Percentiles rank a stretch among this genome's conserved stretches.
These are phyloP conservation scores for Penicillium nucicola DNA, from an alignment of 495 filamentous ascomycete genomes.

Conservation along the genomic window DNA sequence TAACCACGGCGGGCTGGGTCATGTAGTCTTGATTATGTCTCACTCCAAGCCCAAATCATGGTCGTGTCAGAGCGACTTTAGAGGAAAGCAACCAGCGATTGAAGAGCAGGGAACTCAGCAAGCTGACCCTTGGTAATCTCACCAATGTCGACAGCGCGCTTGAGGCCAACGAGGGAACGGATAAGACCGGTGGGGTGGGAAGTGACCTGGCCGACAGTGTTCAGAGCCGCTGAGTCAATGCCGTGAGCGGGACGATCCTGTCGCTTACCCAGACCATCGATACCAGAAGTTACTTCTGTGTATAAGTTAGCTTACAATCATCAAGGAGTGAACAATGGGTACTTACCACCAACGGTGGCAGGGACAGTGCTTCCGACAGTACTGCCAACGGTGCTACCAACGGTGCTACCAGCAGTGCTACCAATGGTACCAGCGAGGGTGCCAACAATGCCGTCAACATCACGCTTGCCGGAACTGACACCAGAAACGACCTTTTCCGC, in stretches of 20 bases:
- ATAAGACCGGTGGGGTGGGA: constrained; percentile 16
- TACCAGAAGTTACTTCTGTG: constrained; percentile 2
- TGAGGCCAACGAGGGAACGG: constrained; percentile 15
- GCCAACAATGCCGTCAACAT: constrained; percentile 11
- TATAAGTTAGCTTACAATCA: background rate
- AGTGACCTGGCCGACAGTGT: background rate
- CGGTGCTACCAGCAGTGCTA: background rate
- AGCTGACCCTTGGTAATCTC: constrained; percentile 14
- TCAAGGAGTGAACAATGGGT: background rate
- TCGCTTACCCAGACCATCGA: background rate
- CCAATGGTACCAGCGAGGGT: constrained; percentile 9
- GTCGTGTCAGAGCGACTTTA: background rate
- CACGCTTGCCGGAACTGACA: constrained; percentile 9
- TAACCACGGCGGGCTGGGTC: background rate
- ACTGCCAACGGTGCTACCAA: background rate
- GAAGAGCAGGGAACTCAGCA: constrained; percentile 12
- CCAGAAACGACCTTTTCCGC: constrained; percentile 8
- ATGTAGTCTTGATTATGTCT: constrained; percentile 13
- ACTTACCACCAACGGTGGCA: constrained; percentile 16
- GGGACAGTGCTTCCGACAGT: constrained; percentile 1
- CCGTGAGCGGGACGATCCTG: background rate
- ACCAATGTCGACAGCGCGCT: constrained; percentile 7
- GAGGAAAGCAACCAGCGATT: constrained; percentile 13
- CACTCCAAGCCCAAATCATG: background rate
- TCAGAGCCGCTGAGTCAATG: background rate